Conservation (phyloP, 495 filamentous ascomycete species). For the Filosporella fistucella region DNA sequence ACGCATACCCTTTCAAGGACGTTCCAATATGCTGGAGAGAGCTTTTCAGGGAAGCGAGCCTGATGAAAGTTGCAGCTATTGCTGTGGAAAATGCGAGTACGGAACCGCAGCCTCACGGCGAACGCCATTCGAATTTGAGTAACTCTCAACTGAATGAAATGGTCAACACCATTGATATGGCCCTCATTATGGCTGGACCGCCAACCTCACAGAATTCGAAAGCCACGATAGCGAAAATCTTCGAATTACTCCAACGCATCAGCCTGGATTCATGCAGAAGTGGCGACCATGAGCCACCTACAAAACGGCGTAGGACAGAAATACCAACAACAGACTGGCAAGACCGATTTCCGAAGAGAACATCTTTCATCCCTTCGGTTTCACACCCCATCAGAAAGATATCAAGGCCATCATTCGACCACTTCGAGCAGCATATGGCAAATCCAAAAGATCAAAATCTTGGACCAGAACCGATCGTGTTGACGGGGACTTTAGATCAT, state of each 20-base stretch:
- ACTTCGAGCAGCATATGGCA: conserved; percentile 60
- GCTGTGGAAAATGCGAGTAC: conserved; percentile 19
- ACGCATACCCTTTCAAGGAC: conserved; percentile 70
- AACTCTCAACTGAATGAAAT: conserved; percentile 13
- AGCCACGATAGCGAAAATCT: conserved; percentile 50
- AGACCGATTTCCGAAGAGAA: conserved; percentile 2
- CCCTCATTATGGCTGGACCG: conserved; percentile 77
- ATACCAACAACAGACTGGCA: neutral
- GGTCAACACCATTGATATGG: conserved; percentile 65
- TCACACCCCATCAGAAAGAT: too few relatives aligned
- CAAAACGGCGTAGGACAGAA: conserved; percentile 25
- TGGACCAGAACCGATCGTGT: conserved; percentile 59
- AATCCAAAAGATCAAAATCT: conserved; percentile 6
- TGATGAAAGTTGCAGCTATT: conserved; percentile 52
- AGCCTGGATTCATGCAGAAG: neutral
- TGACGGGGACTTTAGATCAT: conserved; percentile 54
- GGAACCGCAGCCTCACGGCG: conserved; percentile 1
- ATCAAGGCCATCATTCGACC: conserved; percentile 46
- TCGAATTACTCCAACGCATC: conserved; percentile 39
- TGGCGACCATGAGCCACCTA: neutral
- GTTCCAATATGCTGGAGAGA: conserved; percentile 72
- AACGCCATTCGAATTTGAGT: neutral
- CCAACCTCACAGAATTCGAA: conserved; percentile 38
- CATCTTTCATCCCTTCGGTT: too few relatives aligned
- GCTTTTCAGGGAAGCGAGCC: conserved; percentile 72